Base-by-base conservation (phyloP, 805 yeast species). In the Yarrowia sp. region DNA sequence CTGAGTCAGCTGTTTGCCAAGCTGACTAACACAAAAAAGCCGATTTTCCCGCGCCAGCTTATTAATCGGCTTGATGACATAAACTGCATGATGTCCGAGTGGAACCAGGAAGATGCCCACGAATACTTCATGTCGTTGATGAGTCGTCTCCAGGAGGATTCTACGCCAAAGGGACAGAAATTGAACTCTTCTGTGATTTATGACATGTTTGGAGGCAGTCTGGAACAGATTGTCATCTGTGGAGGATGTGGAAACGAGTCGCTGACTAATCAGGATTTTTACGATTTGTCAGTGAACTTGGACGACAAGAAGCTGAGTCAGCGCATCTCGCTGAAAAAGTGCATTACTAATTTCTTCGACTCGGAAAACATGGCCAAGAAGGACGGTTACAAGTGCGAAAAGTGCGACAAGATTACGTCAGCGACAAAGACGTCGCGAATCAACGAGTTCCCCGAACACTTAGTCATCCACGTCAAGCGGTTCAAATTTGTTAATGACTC, bases 81-180 rank as follows among this genome's bases (percentile, higher is more conserved):
- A 68, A 91, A 91, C 73, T 90, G 96, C 72, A 89, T 90, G 96
- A 90, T 92, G 96, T 85, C 91, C 46, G 94, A 86, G 72, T 92
- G 97, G 97, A 92, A 90, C 74, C 99, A 94, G 73, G 98, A 94
- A 74, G 99, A 94, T 74, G 88, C 97, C 0, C 99, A 94, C 74
- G 99, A 94, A 74, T 94, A 92, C 75, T 90, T 87, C 72, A 92
- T 92, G 97, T 89, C 96, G 12, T 77, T 92, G 64, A 81, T 92
- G 80, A 84, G 93, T 7, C 77, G 97, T 59, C 75, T 92, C 59
- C 98, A 92, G 74, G 97, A 92, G 71, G 97, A 92, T 71, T 81
- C 90, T 12, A 90, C 94, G 0, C 98, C 98, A 35, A 86, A 83
- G 70, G 97, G 97, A n/a, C 80, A 77, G 49, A 92, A 92, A 71